Evolutionary conservation across 495 filamentous ascomycete genomes (phyloP), one percentile per base, ranked within the genome.

Genomic region (Recurvomyces mirabilis): DNA sequence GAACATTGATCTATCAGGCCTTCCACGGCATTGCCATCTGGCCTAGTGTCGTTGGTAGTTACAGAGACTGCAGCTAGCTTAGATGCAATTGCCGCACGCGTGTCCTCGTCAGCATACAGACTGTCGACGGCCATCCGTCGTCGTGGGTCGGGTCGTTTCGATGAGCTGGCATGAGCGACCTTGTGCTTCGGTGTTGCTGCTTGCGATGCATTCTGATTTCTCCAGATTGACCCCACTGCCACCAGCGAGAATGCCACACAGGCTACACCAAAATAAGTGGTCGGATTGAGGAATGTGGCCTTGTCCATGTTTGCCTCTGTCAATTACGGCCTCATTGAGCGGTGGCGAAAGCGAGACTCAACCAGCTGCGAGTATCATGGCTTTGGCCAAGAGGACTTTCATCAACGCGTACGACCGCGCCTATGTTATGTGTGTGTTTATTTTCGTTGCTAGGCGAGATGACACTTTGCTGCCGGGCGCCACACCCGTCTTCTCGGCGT

Each of bases 161-260:
- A 4, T n/a, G 7, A 13, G 15, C 6, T 17, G 12, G 21, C 34
- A n/a, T 26, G 25, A 1, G 21, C 15, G 21, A 9, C 5, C 4
- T 41, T 20, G 15, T 11, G 23, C 25, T 26, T 35, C 19, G 5
- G 20, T 19, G 21, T 22, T 23, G 32, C 2, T n/a, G 21, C 9
- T 11, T 26, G 29, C n/a, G 30, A 17, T n/a, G 44, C 5, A 29
- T 40, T 34, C 18, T 52, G 42, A 22, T 32, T 52, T 33, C 25
- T 24, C 49, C 49, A 52, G 12, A 47, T 26, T 3, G 36, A 34
- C 28, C 42, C 35, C 5, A 42, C 35, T 6, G 49, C 49, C 2
- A 52, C 21, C 10, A 47, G 9, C 5, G 49, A 52, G 23, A 52
- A 52, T 12, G 49, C 49, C 14, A 43, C 38, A 24, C 49, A 52